Base-by-base conservation (phyloP, 2,329 filamentous ascomycete genomes). In the Ophiocordyceps camponoti-floridani region DNA sequence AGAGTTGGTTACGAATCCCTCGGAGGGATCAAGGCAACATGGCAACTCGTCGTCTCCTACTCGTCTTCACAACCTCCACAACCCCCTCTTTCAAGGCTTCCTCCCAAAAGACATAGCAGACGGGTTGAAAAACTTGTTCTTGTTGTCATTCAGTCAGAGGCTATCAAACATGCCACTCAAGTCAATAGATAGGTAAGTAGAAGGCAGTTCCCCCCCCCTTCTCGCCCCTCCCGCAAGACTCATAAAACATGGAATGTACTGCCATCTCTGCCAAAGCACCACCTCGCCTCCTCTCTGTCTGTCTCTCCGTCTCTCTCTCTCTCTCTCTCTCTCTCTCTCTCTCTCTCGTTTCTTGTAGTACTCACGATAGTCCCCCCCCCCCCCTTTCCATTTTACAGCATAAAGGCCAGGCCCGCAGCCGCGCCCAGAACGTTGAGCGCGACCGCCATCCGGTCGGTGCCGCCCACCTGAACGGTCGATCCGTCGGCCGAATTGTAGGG, bases 311-410 rank as follows among this genome's bases (percentile, higher is more conserved):
- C 23, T 23, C 23, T 23, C 23, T 23, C 23, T 5, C 23, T 3
- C 23, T 23, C 23, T 23, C 23, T 23, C 23, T 23, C 23, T 23
- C 23, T 23, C 23, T 23, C 23, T 23, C 3, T 23, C 3, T 23
- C 3, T 23, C 23, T 23, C 23, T 23, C 23, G 23, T 23, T 23
- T 23, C 3, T 23, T 23, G 23, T 23, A 23, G 23, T 23, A 23
- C 19, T 14, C 31, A 27, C n/a, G n/a, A n/a, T n/a, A n/a, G n/a
- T n/a, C n/a, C n/a, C n/a, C n/a, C n/a, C n/a, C n/a, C n/a, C n/a
- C n/a, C n/a, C n/a, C n/a, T n/a, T n/a, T 4, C 16, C 30, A n/a
- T 14, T 47, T 50, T 53, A 55, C 46, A 56, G 45, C 41, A 55
- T 40, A 37, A 56, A 46, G 30, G 48, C 44, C 38, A 55, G 43